phyloP scores from a whole-genome alignment of 306 rosid species.

The Sindora glabra region DNA sequence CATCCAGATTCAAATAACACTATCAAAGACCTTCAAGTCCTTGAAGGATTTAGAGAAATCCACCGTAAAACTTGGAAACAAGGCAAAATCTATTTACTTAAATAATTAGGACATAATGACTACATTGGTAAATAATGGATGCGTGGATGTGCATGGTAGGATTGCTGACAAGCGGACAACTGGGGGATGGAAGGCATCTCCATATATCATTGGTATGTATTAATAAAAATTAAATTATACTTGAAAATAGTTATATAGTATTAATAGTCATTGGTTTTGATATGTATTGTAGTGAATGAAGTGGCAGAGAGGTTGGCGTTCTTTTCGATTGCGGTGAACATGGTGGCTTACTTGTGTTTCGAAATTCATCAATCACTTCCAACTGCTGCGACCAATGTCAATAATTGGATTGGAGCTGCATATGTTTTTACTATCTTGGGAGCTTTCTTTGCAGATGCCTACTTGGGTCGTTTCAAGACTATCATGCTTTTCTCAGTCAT shows the following conservation, averaged over 20 bases:
- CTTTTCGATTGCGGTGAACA: constrained; percentile 32
- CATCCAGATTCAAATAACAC: too few species aligned
- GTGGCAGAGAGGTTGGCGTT: constrained; percentile 34
- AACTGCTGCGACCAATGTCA: constrained; percentile 26
- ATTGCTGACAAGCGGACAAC: constrained; percentile 27
- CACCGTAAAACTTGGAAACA: too few species aligned
- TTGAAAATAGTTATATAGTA: too few species aligned
- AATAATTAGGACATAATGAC: neutral
- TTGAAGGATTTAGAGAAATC: neutral
- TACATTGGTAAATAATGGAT: constrained; percentile 25
- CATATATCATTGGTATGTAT: constrained; percentile 28
- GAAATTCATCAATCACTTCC: constrained; percentile 31
- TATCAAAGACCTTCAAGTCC: neutral
- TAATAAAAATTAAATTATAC: neutral
- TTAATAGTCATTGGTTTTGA: too few species aligned
- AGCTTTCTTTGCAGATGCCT: constrained; percentile 36
- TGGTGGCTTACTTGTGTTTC: constrained; percentile 28
- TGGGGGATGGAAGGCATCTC: constrained; percentile 38
- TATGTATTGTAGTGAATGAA: constrained; percentile 19
- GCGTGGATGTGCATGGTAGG: constrained; percentile 20
- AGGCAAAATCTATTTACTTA: neutral
- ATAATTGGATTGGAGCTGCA: constrained; percentile 39
- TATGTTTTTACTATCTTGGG: constrained; percentile 27
- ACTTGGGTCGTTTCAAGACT: constrained; percentile 38
- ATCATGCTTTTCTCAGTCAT: constrained; percentile 26